These are phyloP conservation scores for Colletotrichum scovillei DNA, from an alignment of 2,329 filamentous ascomycete species.

Conservation along the genomic window DNA sequence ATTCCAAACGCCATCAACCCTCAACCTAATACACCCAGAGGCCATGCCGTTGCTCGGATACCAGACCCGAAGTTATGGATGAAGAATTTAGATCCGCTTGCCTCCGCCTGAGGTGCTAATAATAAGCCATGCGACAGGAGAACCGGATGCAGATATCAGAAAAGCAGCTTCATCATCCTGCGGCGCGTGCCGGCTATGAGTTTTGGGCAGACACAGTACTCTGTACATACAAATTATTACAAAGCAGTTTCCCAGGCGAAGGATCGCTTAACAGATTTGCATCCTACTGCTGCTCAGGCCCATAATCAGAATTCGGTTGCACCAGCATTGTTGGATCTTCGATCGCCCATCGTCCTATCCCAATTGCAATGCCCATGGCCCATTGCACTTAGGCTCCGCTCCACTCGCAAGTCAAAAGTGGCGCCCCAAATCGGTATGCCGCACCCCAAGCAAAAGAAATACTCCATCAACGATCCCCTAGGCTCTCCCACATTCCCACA, in stretches of 20 bases:
- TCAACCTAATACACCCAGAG: neutral
- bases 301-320: conserved; percentile 25
- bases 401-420: conserved; percentile 34
- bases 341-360: conserved; percentile 16
- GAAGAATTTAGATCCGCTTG: neutral
- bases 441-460: conserved; percentile 9
- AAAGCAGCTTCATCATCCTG: neutral
- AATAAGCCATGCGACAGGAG: neutral
- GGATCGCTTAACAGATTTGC: conserved; percentile 17
- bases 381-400: conserved; percentile 17
- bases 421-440: conserved; percentile 1
- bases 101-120: neutral
- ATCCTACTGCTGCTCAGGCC: conserved; percentile 4
- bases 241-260: neutral
- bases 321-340: conserved; percentile 31
- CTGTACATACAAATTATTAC: neutral
- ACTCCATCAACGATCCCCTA: conserved; percentile 10
- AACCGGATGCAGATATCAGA: neutral
- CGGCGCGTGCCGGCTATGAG: no score
- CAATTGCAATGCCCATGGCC: conserved; percentile 11
- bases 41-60: conserved; percentile 12
- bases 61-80: neutral
- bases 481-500: conserved; percentile 9
- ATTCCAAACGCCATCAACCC: neutral
- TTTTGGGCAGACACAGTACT: no score